phyloP scores from a whole-genome alignment of 495 filamentous ascomycete genomes.

The Talaromyces thailandensis region DNA sequence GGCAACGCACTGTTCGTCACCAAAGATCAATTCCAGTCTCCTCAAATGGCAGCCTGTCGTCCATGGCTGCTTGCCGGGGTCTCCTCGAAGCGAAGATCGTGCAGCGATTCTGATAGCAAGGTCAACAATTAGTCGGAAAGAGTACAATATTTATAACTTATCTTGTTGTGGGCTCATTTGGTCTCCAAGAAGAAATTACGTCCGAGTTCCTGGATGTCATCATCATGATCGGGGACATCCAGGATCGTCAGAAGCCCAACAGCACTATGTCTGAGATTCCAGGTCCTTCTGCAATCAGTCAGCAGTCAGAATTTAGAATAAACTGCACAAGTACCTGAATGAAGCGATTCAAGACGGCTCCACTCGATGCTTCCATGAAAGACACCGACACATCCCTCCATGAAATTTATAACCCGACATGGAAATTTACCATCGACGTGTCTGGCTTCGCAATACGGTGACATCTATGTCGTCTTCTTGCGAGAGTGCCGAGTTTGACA shows the following conservation, averaged over 20 bases:
- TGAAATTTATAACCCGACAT: slow-evolving; percentile 18
- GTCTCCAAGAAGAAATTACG: too few relatives aligned
- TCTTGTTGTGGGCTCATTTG: too few relatives aligned
- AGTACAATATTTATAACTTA: too few relatives aligned
- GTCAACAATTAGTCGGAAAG: too few relatives aligned
- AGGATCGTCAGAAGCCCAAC: neutral
- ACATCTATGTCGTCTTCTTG: neutral
- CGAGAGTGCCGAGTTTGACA: neutral
- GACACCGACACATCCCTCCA: slow-evolving; percentile 26
- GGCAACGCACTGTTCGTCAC: too few relatives aligned
- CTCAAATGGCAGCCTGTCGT: neutral
- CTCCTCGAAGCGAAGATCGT: neutral
- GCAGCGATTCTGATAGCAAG: neutral
- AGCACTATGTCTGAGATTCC: neutral
- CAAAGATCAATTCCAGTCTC: neutral
- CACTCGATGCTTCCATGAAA: slow-evolving; percentile 22
- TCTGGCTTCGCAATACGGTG: neutral
- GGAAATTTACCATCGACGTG: too few relatives aligned
- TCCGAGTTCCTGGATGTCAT: too few relatives aligned
- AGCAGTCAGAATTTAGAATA: neutral
- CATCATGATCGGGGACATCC: too few relatives aligned
- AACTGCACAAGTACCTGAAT: slow-evolving; percentile 27
- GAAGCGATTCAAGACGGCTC: slow-evolving; percentile 19
- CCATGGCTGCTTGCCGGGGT: neutral
- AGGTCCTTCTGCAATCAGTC: neutral